A percentile compares a stretch with the other conserved stretches of the same genome.
phyloP scores from a whole-genome alignment of 345 rosid species.

The Arabis hirsuta region DNA sequence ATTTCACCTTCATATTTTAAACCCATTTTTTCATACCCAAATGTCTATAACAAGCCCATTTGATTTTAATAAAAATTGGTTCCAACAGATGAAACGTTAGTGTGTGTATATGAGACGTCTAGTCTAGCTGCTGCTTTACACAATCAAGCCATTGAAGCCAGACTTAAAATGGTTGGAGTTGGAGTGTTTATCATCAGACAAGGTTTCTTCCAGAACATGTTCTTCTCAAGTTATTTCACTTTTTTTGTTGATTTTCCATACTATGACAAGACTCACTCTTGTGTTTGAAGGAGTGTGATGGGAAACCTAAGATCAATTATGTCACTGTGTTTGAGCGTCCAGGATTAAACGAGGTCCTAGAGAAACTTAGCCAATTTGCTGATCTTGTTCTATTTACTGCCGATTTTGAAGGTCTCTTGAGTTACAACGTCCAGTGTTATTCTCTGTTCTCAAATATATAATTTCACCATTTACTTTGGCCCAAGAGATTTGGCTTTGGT shows the following conservation, averaged over 20 bases:
- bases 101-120: slow-evolving; percentile 88
- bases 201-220: slow-evolving; percentile 53
- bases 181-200: slow-evolving; percentile 85
- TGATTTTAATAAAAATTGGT: too few species aligned
- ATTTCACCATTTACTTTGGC: too few species aligned
- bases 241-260: not conserved
- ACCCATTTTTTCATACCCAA: too few species aligned
- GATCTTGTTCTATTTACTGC: slow-evolving; percentile 93
- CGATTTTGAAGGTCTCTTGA: slow-evolving; percentile 83
- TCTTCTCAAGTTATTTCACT: not conserved
- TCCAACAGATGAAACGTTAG: slow-evolving; percentile 74
- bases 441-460: not conserved
- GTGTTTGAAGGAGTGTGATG: slow-evolving; percentile 69
- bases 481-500: too few species aligned
- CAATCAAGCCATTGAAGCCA: slow-evolving; percentile 72
- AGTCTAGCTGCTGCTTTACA: slow-evolving; percentile 70
- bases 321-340: slow-evolving; percentile 96
- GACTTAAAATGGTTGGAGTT: slow-evolving; percentile 87
- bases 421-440: slow-evolving; percentile 15
- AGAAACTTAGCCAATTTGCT: slow-evolving; percentile 70
- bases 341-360: slow-evolving; percentile 79
- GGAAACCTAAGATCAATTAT: slow-evolving; percentile 73
- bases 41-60: too few species aligned
- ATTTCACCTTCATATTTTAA: too few species aligned
- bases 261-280: slow-evolving; percentile 47